Conservation (phyloP, 169 alveolate genomes). For the Plasmodium coatneyi region DNA sequence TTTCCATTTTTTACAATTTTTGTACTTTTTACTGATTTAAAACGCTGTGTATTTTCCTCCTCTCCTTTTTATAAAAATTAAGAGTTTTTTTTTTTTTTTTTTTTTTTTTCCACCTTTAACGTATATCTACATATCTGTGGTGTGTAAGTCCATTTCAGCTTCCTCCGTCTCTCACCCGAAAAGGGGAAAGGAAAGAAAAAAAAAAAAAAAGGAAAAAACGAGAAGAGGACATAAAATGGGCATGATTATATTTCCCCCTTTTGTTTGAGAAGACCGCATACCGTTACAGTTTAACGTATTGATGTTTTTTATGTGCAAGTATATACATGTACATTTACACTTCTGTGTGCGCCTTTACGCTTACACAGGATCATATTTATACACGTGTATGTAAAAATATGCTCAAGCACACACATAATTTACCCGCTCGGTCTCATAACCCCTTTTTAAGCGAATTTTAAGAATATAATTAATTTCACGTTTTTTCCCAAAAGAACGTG, state of each 20-base stretch:
- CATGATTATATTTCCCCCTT: background rate
- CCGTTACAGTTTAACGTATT: background rate
- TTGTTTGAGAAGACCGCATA: background rate
- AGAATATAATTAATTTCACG: background rate
- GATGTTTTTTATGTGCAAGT: background rate
- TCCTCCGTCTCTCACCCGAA: background rate
- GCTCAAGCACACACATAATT: background rate
- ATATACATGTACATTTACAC: background rate
- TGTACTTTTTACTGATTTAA: background rate
- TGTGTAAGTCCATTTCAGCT: background rate
- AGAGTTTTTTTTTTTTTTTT: background rate
- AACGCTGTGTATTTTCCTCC: conserved; percentile 14
- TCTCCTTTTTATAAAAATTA: conserved; percentile 3
- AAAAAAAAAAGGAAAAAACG: background rate
- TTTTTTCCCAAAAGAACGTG: background rate
- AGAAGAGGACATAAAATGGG: background rate
- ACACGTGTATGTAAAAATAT: background rate
- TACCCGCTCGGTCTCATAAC: background rate
- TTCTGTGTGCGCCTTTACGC: background rate
- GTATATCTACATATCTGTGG: background rate
- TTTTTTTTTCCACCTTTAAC: background rate
- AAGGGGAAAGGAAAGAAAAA: background rate
- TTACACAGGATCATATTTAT: background rate
- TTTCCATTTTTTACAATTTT: background rate
- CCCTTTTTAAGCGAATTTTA: background rate